A percentile compares a stretch with the other conserved stretches of the same genome.
phyloP scores from a whole-genome alignment of 257 asterid species.

The Parsonsia alboflavescens region DNA sequence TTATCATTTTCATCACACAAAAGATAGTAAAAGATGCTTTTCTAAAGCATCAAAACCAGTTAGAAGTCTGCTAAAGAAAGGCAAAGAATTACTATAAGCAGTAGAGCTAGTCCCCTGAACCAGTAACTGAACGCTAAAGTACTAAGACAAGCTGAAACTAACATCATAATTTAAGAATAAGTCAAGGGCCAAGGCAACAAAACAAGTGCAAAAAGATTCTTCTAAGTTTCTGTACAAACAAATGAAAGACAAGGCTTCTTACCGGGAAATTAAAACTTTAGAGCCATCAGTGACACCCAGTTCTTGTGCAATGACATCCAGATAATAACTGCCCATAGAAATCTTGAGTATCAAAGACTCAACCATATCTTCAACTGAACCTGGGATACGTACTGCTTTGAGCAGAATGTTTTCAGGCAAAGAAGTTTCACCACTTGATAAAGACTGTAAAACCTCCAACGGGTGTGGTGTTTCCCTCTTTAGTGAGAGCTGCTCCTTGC shows the following conservation, averaged over 20 bases:
- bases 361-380: slow-evolving; percentile 43
- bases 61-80: background rate
- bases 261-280: slow-evolving; percentile 73
- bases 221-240: background rate
- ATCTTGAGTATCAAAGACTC: slow-evolving; percentile 44
- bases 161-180: background rate
- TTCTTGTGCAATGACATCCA: slow-evolving; percentile 66
- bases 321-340: slow-evolving; percentile 56
- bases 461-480: slow-evolving; percentile 48
- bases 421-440: slow-evolving; percentile 36
- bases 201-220: background rate
- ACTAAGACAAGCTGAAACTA: background rate
- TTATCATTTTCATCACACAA: background rate
- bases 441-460: slow-evolving; percentile 40
- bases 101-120: background rate
- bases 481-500: slow-evolving; percentile 54
- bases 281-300: slow-evolving; percentile 62
- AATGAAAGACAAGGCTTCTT: background rate
- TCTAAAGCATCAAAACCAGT: slow-evolving; percentile 6
- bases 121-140: background rate
- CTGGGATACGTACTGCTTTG: slow-evolving; percentile 58
- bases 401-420: slow-evolving; percentile 36
- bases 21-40: background rate
- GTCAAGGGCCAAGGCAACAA: background rate
- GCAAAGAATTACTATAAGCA: background rate